Conservation (phyloP, 23 red algal genomes). For the Agarophyton chilense region DNA sequence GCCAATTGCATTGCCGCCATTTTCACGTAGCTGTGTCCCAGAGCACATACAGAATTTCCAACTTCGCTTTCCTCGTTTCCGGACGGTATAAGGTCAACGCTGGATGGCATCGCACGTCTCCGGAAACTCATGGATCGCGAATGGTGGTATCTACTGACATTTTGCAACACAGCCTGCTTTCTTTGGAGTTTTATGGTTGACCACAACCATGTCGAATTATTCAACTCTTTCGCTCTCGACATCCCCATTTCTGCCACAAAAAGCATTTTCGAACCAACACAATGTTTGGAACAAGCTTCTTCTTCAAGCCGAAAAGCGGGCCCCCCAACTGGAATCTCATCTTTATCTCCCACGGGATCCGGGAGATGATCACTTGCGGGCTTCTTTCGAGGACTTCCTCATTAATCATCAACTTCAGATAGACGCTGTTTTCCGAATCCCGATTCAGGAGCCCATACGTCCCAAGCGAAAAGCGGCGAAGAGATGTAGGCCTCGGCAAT, state of each 20-base stretch:
- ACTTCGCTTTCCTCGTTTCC: background rate
- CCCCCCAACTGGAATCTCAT: background rate
- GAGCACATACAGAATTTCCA: background rate
- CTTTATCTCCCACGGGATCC: constrained; percentile 12
- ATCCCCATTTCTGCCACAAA: background rate
- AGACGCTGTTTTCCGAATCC: constrained; percentile 30
- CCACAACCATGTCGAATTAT: background rate
- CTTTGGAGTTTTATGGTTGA: constrained; percentile 7
- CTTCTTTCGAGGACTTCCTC: constrained; percentile 24
- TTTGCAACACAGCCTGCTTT: background rate
- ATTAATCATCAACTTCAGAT: constrained; percentile 13
- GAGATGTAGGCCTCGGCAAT: background rate
- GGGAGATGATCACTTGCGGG: background rate
- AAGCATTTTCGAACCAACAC: constrained; percentile 18
- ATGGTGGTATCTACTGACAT: background rate
- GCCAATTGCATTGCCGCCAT: constrained; percentile 25
- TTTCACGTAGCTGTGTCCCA: background rate
- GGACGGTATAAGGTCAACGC: background rate
- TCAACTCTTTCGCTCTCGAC: background rate
- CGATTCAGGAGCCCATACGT: background rate
- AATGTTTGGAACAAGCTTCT: constrained; percentile 42
- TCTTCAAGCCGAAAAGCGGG: background rate
- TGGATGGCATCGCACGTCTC: background rate
- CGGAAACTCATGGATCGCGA: background rate
- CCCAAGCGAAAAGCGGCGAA: constrained; percentile 10